Percentiles rank a stretch among this genome's conserved stretches.
These are phyloP conservation scores for Adenanthera pavonina DNA, from an alignment of 306 rosid genomes.

Conservation along the genomic window DNA sequence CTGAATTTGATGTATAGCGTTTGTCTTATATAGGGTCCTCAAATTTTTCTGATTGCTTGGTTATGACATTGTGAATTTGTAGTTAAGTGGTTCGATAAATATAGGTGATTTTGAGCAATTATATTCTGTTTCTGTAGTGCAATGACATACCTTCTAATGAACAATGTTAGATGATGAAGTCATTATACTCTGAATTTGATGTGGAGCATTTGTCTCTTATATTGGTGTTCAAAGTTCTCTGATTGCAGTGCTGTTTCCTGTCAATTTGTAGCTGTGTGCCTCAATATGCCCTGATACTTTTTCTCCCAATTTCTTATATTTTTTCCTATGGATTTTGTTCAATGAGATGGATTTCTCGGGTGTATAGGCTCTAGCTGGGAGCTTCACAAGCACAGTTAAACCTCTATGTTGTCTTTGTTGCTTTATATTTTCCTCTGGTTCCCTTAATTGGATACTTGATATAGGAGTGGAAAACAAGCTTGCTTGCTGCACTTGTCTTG, in stretches of 20 bases:
- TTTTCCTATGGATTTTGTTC: background rate
- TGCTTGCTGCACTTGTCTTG: background rate
- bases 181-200: slow-evolving; percentile 43
- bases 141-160: background rate
- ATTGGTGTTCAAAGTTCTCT: slow-evolving; percentile 55
- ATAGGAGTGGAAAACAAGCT: background rate
- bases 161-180: slow-evolving; percentile 50
- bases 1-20: slow-evolving; percentile 48
- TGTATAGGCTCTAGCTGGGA: background rate
- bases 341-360: background rate
- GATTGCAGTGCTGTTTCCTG: slow-evolving; percentile 42
- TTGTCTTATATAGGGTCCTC: slow-evolving; percentile 39
- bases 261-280: background rate
- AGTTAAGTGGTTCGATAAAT: background rate
- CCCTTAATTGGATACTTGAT: background rate
- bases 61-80: background rate
- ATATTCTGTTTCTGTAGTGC: slow-evolving; percentile 32
- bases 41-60: slow-evolving; percentile 63
- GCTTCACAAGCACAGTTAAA: background rate
- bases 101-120: background rate
- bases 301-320: background rate
- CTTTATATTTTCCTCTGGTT: background rate
- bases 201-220: slow-evolving; percentile 37
- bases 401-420: background rate
- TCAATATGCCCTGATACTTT: background rate